Percentiles rank a stretch among this genome's conserved stretches.
Conservation (phyloP, 1,284 basidiomycete species). For the Ustilago curta region DNA sequence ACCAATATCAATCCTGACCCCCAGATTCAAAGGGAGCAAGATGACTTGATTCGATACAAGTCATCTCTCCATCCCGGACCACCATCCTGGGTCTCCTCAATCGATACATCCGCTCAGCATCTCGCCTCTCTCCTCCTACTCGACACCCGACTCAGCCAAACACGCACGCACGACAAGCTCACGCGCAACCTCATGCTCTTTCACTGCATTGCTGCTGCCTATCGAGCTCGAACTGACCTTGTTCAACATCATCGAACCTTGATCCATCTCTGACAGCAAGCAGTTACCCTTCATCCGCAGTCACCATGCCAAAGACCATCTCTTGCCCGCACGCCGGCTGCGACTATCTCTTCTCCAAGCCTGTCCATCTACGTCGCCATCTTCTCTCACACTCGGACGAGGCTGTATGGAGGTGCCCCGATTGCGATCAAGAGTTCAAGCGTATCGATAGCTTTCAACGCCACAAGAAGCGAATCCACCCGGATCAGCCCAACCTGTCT, state of each 20-base stretch:
- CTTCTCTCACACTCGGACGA: conserved; percentile 47
- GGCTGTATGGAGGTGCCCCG: conserved; percentile 41
- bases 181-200: not conserved
- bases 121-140: not conserved
- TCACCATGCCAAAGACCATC: conserved; percentile 41
- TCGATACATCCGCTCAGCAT: not conserved
- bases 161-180: not conserved
- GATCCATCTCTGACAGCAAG: not conserved
- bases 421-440: conserved; percentile 48
- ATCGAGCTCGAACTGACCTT: not conserved
- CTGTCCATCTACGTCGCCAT: conserved; percentile 46
- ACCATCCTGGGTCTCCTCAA: not conserved
- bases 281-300: no score
- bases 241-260: not conserved
- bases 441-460: conserved; percentile 54
- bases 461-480: conserved; percentile 52
- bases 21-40: no score
- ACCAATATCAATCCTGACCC: no score
- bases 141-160: not conserved
- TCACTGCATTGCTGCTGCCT: not conserved
- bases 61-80: no score
- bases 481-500: conserved; percentile 22
- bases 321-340: conserved; percentile 46
- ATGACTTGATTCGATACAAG: no score
- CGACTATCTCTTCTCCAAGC: conserved; percentile 46